These are phyloP conservation scores for Colletotrichum graminicola DNA, from an alignment of 2,329 filamentous ascomycete species.

Conservation along the genomic window DNA sequence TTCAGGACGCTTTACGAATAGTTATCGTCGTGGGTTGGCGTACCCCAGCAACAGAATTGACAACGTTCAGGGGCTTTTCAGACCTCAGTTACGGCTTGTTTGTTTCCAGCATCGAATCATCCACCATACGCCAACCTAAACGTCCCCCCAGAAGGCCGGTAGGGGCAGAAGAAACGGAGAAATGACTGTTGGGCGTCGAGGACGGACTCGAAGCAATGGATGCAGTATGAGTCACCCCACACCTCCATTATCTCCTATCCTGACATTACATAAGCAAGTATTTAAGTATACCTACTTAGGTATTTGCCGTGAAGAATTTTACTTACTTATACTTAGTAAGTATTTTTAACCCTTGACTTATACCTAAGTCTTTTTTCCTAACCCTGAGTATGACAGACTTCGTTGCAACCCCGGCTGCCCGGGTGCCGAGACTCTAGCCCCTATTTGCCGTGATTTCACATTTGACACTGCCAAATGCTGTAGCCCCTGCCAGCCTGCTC, in stretches of 20 bases:
- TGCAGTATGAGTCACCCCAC: too few species aligned
- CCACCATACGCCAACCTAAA: neutral
- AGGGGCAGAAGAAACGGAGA: neutral
- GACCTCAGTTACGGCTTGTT: neutral
- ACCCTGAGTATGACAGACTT: neutral
- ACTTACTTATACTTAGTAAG: too few species aligned
- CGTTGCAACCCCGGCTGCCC: neutral
- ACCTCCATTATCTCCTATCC: too few species aligned
- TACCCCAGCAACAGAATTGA: conserved; percentile 11
- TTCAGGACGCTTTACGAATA: conserved; percentile 24
- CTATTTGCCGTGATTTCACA: too few species aligned
- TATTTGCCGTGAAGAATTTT: too few species aligned
- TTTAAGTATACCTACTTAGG: too few species aligned
- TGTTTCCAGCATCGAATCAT: neutral
- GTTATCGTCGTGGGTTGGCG: conserved; percentile 36
- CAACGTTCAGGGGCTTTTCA: neutral
- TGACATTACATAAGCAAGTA: too few species aligned
- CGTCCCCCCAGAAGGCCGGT: too few species aligned
- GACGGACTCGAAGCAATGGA: too few species aligned
- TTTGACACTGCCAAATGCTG: neutral
- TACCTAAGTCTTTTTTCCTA: too few species aligned
- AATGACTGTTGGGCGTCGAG: too few species aligned
- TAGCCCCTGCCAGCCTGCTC: conserved; percentile 11
- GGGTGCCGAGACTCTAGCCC: conserved; percentile 12
- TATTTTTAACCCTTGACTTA: too few species aligned